phyloP scores from a whole-genome alignment of 1,139 yeast species.

The Yarrowia galli region DNA sequence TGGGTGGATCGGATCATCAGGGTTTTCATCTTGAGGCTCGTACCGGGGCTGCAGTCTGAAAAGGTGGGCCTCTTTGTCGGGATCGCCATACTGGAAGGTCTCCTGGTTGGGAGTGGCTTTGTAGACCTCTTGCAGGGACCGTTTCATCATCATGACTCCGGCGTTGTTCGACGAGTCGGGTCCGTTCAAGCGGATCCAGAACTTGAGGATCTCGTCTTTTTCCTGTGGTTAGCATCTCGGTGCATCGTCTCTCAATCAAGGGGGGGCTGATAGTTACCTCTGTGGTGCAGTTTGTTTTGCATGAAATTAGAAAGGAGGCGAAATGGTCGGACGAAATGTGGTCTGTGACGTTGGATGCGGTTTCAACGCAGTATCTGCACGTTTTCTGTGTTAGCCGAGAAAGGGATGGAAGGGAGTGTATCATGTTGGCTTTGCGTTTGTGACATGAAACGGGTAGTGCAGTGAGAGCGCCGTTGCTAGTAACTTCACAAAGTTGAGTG shows the following conservation, averaged over 20 bases:
- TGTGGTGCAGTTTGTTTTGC: conserved; percentile 27
- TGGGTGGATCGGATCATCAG: not conserved
- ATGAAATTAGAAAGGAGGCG: conserved; percentile 29
- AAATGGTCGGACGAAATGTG: conserved; percentile 25
- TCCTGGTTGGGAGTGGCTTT: not conserved
- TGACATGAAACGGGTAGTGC: conserved; percentile 2
- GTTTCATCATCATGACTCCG: conserved; percentile 18
- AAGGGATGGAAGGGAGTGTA: conserved; percentile 8
- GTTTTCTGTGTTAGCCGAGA: conserved; percentile 22
- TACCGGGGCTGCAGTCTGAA: conserved; percentile 8
- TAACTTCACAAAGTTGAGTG: conserved; percentile 1
- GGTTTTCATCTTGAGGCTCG: not conserved
- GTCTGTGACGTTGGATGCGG: conserved; percentile 18
- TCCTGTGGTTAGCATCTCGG: conserved; percentile 16
- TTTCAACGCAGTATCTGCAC: conserved; percentile 29
- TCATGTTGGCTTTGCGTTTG: conserved; percentile 24
- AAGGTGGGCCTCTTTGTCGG: conserved; percentile 11
- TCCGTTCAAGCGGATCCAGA: conserved; percentile 29
- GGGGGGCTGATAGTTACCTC: conserved; percentile 11
- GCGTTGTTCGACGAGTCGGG: not conserved
- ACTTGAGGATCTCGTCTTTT: conserved; percentile 36
- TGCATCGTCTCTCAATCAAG: not conserved
- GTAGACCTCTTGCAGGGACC: conserved; percentile 23
- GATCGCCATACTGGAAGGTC: conserved; percentile 31
- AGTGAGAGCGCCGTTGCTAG: too few relatives aligned